Evolutionary conservation across 805 yeast species (phyloP).

Genomic region (Hanseniaspora pseudoguilliermondii): DNA sequence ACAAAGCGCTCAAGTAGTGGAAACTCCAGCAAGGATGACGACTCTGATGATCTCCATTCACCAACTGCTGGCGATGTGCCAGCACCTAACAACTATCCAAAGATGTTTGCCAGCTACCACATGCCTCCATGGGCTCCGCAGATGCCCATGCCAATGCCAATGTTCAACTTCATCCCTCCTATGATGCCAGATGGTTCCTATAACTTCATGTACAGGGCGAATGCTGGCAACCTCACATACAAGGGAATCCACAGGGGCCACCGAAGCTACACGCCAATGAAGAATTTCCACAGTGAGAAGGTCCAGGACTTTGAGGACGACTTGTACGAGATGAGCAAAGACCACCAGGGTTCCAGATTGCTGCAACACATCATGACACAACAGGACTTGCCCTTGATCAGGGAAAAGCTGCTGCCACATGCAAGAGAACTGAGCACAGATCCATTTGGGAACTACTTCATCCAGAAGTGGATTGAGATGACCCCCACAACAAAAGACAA

Average conservation of each 20-base stretch:
- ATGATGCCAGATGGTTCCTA: neutral
- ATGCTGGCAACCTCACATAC: neutral
- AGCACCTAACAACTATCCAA: neutral
- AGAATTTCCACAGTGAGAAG: neutral
- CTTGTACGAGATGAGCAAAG: slow-evolving; percentile 73
- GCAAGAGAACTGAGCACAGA: slow-evolving; percentile 83
- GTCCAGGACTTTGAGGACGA: slow-evolving; percentile 53
- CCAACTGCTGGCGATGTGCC: neutral
- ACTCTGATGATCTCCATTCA: neutral
- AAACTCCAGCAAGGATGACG: neutral
- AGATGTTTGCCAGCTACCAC: neutral
- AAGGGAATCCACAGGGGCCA: neutral
- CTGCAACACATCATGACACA: slow-evolving; percentile 74
- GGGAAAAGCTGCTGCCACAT: slow-evolving; percentile 63
- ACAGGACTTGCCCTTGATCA: slow-evolving; percentile 52
- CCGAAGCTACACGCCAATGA: neutral
- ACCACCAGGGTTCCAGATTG: slow-evolving; percentile 93
- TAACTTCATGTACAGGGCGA: neutral
- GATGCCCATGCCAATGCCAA: neutral
- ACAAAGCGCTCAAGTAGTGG: neutral
- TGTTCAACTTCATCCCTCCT: neutral
- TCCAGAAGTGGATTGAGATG: slow-evolving; percentile 79
- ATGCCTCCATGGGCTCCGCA: neutral
- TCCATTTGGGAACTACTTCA: slow-evolving; percentile 92
- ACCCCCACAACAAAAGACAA: slow-evolving; percentile 18